Evolutionary conservation across 140 eudicot genomes (phyloP), one percentile per base, ranked within the genome.

Genomic region (Bidens hawaiensis): DNA sequence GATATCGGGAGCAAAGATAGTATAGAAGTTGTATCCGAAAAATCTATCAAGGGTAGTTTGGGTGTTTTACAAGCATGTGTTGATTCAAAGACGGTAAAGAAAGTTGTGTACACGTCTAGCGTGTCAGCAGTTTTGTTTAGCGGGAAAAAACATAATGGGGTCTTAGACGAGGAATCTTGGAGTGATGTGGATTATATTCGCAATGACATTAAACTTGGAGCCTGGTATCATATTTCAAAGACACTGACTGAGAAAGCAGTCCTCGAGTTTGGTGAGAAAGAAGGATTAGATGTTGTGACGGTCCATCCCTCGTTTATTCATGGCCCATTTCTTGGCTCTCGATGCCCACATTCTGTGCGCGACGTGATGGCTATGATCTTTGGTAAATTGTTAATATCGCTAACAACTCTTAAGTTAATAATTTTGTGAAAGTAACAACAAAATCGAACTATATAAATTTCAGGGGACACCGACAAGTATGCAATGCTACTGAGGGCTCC

Each of bases 41-140:
- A 61, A 47, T 19, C 78, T 6, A 28, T 74, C 24, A 70, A 58
- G 26, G 86, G 70, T 1, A 34, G 70, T 13, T 25, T 75, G 12
- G 79, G 82, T 40, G 64, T 79, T 30, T 60, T 82, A 51, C 80
- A 74, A 60, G 77, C 82, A 45, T 75, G 78, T 10, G 23, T 66
- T 6, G 82, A 81, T 27, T 76, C 83, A 5, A 58, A 79, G 64
- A 76, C 86, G 0, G 81, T 76, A 19, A 70, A 68, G 38, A 72
- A 81, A 47, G 81, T 83, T 4, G 81, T 79, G 41, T 74, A 83
- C 72, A 83, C 86, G 5, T 76, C 86, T n/a, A 80, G 82, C 53
- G 53, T 11, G 54, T 15, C 81, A 0, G 36, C 86, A 0, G 79
- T 69, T 13, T 40, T 73, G 60, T 41, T 50, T n/a, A 54, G 70